Percentiles rank a stretch among this genome's conserved stretches.
These are phyloP conservation scores for Cladophialophora immunda DNA, from an alignment of 2,329 filamentous ascomycete genomes.

Conservation along the genomic window DNA sequence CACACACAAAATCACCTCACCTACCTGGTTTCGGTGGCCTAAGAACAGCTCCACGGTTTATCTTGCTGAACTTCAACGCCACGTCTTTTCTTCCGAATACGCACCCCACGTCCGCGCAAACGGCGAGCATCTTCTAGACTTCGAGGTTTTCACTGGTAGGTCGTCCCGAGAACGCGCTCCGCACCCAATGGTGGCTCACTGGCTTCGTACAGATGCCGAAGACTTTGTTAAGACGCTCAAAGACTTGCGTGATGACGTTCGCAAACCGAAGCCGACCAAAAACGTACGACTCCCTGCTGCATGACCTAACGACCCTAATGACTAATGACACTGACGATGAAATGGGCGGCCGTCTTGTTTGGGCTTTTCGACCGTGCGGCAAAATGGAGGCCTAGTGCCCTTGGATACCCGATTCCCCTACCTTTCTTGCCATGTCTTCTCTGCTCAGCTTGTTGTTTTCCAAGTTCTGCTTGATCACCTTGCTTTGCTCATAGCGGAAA, in stretches of 20 bases:
- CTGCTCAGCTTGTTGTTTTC: slow-evolving; percentile 18
- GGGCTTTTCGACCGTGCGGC: slow-evolving; percentile 1
- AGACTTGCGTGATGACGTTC: slow-evolving; percentile 41
- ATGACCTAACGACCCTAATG: slow-evolving; percentile 32
- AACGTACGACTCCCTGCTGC: slow-evolving; percentile 13
- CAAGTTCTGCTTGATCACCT: not conserved
- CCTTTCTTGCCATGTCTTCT: slow-evolving; percentile 30
- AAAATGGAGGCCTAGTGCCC: slow-evolving; percentile 16
- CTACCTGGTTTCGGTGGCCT: slow-evolving; percentile 56
- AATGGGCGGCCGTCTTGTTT: slow-evolving; percentile 17
- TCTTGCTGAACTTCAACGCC: slow-evolving; percentile 61
- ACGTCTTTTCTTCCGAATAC: slow-evolving; percentile 64
- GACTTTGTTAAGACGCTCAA: slow-evolving; percentile 48
- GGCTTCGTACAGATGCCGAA: slow-evolving; percentile 47
- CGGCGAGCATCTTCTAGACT: slow-evolving; percentile 53
- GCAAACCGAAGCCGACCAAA: slow-evolving; percentile 19
- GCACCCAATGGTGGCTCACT: slow-evolving; percentile 2
- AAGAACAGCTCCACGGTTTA: slow-evolving; percentile 52
- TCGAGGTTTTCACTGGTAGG: slow-evolving; percentile 47
- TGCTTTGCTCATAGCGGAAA: slow-evolving; percentile 4
- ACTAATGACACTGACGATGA: slow-evolving; percentile 28
- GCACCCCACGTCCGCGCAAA: slow-evolving; percentile 47
- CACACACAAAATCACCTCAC: slow-evolving; percentile 56
- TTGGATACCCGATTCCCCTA: slow-evolving; percentile 31
- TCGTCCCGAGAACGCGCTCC: not conserved